Evolutionary conservation across 306 rosid genomes (phyloP), one percentile per base, ranked within the genome.

Genomic region (Notholithocarpus densiflorus): DNA sequence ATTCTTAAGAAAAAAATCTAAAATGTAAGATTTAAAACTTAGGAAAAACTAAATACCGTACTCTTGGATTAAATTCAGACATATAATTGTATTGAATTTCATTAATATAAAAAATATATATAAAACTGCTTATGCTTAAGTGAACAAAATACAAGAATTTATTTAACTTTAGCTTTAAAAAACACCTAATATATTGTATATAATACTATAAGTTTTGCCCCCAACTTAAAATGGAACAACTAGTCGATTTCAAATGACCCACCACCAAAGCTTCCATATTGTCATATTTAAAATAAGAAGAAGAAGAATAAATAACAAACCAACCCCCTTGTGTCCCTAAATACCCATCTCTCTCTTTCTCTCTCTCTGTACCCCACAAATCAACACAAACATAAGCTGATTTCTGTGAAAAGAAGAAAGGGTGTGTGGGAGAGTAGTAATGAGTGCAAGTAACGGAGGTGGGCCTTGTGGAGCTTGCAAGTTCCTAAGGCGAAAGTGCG

Each of bases 401-500:
- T 64, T 74, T 60, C 70, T 68, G 26, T 31, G 64, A 21, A 9
- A 34, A 59, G 73, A n/a, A 40, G 21, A 75, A 43, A 59, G 74
- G 26, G 24, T 8, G 45, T 8, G 3, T 40, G 73, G 32, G 13
- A 13, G 52, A 55, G 31, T 2, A 17, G 75, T 62, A 81, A 88
- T 83, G 84, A 76, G 83, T 48, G 85, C 84, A 31, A 45, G 79
- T 20, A 64, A 29, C 15, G 75, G 84, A 60, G 81, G 80, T n/a
- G 97, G 97, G 26, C 98, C 98, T 18, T 94, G 98, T 76, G 98
- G 98, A 9, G 98, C 98, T 12, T 94, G 98, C 91, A 94, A 94
- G 85, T 92, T 89, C 73, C 85, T 94, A 8, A 75, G 98, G 65
- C 64, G 97, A 18, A 94, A 92, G 82, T 94, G 98, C 82, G 89